A percentile compares a stretch with the other conserved stretches of the same genome.
phyloP scores from a whole-genome alignment of 768 basidiomycete species.

The Suillus weaverae region DNA sequence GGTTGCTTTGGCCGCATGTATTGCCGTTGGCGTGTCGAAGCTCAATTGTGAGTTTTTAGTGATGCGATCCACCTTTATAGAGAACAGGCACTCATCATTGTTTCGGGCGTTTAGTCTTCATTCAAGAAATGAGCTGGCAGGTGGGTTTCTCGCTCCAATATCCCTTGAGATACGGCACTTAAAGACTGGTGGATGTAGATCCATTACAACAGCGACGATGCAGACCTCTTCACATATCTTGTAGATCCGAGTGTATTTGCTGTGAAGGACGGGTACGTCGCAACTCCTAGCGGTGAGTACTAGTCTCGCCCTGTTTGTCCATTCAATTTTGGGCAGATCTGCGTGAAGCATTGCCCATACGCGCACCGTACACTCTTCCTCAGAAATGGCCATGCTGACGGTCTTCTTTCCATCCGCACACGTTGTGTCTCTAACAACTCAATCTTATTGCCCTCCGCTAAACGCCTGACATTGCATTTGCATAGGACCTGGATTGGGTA shows the following conservation, averaged over 20 bases:
- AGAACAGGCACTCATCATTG: too few species aligned
- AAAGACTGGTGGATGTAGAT: conserved; percentile 38
- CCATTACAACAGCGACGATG: conserved; percentile 59
- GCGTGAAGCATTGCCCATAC: not conserved
- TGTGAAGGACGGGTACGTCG: conserved; percentile 52
- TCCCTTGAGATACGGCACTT: not conserved
- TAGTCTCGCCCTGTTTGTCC: conserved; percentile 10
- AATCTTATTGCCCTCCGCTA: not conserved
- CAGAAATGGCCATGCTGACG: not conserved
- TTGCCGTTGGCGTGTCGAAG: conserved; percentile 58
- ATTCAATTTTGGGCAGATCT: not conserved
- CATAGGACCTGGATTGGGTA: conserved; percentile 58
- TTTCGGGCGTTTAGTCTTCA: conserved; percentile 40
- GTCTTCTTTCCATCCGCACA: not conserved
- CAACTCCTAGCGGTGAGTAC: conserved; percentile 38
- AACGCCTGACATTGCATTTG: not conserved
- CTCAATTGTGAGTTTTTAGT: conserved; percentile 52
- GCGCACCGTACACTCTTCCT: not conserved
- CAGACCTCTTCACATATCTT: conserved; percentile 65
- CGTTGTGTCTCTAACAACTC: not conserved
- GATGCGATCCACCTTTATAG: not conserved
- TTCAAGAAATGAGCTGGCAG: conserved; percentile 69
- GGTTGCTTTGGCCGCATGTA: conserved; percentile 68
- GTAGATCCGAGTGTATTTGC: conserved; percentile 50
- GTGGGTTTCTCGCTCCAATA: conserved; percentile 25